These are phyloP conservation scores for Petunia axillaris DNA, from an alignment of 257 asterid genomes.

Conservation along the genomic window DNA sequence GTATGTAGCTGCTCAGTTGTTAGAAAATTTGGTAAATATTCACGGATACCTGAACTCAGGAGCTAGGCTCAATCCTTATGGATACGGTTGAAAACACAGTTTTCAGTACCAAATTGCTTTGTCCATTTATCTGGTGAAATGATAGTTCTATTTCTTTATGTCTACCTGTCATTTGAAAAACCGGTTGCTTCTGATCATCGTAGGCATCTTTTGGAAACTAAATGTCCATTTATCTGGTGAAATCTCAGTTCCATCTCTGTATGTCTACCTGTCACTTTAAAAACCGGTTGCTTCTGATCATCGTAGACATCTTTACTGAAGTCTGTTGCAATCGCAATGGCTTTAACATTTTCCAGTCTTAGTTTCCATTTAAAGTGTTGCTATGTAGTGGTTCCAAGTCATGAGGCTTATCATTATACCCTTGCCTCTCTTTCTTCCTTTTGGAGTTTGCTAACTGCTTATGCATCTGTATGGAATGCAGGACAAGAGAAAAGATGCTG, in stretches of 20 bases:
- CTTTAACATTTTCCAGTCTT: background rate
- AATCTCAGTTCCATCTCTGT: background rate
- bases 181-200: constrained; percentile 5
- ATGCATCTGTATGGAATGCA: constrained; percentile 35
- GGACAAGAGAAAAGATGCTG: constrained; percentile 99
- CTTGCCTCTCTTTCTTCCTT: background rate
- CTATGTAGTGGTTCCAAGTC: background rate
- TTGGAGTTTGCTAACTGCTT: background rate
- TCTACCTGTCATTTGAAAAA: background rate
- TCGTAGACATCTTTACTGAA: background rate
- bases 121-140: background rate
- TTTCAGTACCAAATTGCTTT: background rate
- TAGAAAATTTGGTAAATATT: background rate
- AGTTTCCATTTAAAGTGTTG: background rate
- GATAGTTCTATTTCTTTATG: background rate
- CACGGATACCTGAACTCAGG: background rate
- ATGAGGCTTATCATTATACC: background rate
- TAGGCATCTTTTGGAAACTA: constrained; percentile 7
- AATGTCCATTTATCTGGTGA: background rate
- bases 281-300: constrained; percentile 15
- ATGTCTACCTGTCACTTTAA: background rate
- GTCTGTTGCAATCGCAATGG: background rate
- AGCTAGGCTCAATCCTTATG: background rate
- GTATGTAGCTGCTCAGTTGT: background rate
- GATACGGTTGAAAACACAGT: background rate